These are phyloP conservation scores for Metschnikowia matae DNA, from an alignment of 805 yeast species.

Conservation along the genomic window DNA sequence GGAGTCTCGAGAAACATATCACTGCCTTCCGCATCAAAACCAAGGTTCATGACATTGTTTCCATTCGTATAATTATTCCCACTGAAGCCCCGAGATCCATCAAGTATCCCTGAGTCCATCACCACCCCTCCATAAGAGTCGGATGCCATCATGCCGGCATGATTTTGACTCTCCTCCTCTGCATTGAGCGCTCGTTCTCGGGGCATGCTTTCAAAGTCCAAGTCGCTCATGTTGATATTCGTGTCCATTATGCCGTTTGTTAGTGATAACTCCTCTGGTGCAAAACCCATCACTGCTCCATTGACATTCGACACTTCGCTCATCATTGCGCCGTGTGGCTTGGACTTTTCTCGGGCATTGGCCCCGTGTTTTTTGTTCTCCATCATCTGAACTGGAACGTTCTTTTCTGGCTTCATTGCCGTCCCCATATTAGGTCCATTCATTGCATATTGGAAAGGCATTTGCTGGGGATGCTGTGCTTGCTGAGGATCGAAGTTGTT, in stretches of 20 bases:
- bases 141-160: slow-evolving; percentile 4
- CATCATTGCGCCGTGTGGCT: neutral
- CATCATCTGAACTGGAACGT: neutral
- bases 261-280: neutral
- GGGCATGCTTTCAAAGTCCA: neutral
- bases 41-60: neutral
- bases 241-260: slow-evolving; percentile 1
- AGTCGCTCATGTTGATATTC: neutral
- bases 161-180: neutral
- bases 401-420: neutral
- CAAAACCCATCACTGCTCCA: neutral
- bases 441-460: neutral
- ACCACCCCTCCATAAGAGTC: slow-evolving; percentile 1
- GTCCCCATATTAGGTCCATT: neutral
- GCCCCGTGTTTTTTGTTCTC: neutral
- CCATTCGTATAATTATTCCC: neutral
- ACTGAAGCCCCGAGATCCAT: neutral
- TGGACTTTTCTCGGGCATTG: neutral
- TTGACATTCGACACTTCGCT: neutral
- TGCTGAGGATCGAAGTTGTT: neutral
- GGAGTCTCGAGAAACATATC: slow-evolving; percentile 2
- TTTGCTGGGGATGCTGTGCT: neutral
- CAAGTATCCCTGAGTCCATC: neutral
- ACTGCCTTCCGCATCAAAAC: slow-evolving; percentile 1
- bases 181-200: neutral